Base-by-base conservation (phyloP, 441 rosid species). In the Populus hybrid region DNA sequence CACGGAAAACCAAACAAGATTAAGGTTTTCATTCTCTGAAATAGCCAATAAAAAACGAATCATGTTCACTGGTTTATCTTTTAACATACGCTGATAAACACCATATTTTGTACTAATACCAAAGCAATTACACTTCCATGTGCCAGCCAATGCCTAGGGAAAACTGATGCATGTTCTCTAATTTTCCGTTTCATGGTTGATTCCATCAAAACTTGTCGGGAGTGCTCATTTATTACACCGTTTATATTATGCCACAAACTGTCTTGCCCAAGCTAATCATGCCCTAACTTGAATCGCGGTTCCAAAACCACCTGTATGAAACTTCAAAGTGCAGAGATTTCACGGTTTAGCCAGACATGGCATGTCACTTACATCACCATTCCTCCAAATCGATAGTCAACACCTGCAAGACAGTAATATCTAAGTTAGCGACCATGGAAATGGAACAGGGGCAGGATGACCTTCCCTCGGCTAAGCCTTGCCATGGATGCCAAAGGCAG, bases 321-420 rank as follows among this genome's bases (percentile, higher is more conserved):
- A 46, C 57, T 12, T 46, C 57, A 46, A 46, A 46, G 57, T 4
- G 57, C 57, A 46, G 57, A 46, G 16, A 12, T 46, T 46, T 46
- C 57, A 64, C 28, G 67, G 28, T 64, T n/a, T 23, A 23, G 28
- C 67, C 67, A 64, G 67, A 9, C 67, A 64, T 11, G 67, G 14
- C 67, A 64, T 9, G 67, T 23, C 24, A 28, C 35, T 28, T 76
- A 93, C 87, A 91, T 90, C 35, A 90, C 97, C 89, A 93, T 90
- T 70, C 97, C 98, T 75, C 98, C 98, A n/a, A n/a, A 75, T 93
- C 98, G 35, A 93, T 89, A 74, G 97, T 86, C 59, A 90, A 82
- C 34, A 82, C 88, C 97, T 92, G 92, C 85, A 71, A 74, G 28
- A 68, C 67, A 69, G 76, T n/a, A 28, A 30, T 18, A 73, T 59